Evolutionary conservation across 2,329 filamentous ascomycete genomes (phyloP).

Genomic region (Sporothrix sp.): DNA sequence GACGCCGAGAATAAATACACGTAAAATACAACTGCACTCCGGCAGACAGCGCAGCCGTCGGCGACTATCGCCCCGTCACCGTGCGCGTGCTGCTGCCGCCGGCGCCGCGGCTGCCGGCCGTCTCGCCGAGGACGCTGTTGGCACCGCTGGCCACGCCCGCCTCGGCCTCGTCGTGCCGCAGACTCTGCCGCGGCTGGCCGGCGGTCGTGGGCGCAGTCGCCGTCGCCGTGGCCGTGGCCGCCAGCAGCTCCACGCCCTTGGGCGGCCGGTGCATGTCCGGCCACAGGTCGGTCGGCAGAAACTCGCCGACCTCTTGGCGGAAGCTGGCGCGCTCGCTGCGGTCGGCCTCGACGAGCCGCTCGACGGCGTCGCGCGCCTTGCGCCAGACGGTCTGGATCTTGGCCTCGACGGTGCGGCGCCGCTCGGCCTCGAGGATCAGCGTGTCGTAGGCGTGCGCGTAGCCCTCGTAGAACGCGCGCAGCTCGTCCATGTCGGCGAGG

Average conservation of each 20-base stretch:
- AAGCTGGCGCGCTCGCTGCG: conserved; percentile 66
- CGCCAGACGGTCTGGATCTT: conserved; percentile 64
- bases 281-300: conserved; percentile 81
- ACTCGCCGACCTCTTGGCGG: conserved; percentile 72
- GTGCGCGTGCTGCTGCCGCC: conserved; percentile 17
- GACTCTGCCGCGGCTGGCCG: no score
- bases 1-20: background rate
- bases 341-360: conserved; percentile 66
- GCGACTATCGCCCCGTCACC: conserved; percentile 10
- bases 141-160: background rate
- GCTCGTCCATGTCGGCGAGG: conserved; percentile 65
- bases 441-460: conserved; percentile 79
- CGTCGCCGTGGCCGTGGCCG: background rate
- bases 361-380: conserved; percentile 67
- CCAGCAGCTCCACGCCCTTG: conserved; percentile 38
- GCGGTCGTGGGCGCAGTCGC: no score
- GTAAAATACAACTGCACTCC: no score
- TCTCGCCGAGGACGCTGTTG: background rate
- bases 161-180: background rate
- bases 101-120: conserved; percentile 6
- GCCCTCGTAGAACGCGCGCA: conserved; percentile 76
- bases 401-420: conserved; percentile 62
- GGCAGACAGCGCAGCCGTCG: no score
- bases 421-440: conserved; percentile 71
- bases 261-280: conserved; percentile 57